Percentiles rank a stretch among this genome's conserved stretches.
These are phyloP conservation scores for Saccharomycopsis guyanensis DNA, from an alignment of 805 yeast species.

Conservation along the genomic window DNA sequence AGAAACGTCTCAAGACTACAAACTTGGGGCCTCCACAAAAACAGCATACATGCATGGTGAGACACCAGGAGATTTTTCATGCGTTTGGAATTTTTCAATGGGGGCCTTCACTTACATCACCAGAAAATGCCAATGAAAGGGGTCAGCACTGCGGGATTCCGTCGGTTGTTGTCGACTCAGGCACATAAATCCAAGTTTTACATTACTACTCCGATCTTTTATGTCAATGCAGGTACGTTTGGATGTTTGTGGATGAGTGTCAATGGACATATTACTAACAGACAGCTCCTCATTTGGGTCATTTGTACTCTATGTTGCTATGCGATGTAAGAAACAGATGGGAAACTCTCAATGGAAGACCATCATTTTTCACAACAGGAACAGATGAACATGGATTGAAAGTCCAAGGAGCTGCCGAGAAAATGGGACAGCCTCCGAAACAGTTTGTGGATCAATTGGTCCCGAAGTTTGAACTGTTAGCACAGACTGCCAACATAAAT, in stretches of 20 bases:
- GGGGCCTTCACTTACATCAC: too few species aligned
- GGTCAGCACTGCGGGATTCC: background rate
- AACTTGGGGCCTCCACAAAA: too few species aligned
- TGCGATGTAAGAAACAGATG: constrained; percentile 77
- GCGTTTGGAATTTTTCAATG: too few species aligned
- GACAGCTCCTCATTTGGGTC: constrained; percentile 81
- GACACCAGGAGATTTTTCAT: too few species aligned
- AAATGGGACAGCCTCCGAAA: constrained; percentile 47
- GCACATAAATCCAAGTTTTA: constrained; percentile 27
- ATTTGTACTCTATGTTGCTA: constrained; percentile 77
- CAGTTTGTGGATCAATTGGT: constrained; percentile 67
- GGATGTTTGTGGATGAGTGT: background rate
- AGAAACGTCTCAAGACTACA: too few species aligned
- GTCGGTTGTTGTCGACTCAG: background rate
- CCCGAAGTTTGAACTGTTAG: constrained; percentile 54
- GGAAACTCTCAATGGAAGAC: constrained; percentile 41
- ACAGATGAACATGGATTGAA: constrained; percentile 97
- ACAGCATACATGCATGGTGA: too few species aligned
- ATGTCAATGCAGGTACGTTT: constrained; percentile 68
- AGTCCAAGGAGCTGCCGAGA: constrained; percentile 77
- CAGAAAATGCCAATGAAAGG: too few species aligned
- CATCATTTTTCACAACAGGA: constrained; percentile 70
- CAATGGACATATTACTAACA: background rate
- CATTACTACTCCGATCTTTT: constrained; percentile 88
- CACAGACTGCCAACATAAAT: constrained; percentile 45